A percentile compares a stretch with the other conserved stretches of the same genome.
Evolutionary conservation across 1,284 basidiomycete genomes (phyloP).

Genomic region (Pholiota adiposa): DNA sequence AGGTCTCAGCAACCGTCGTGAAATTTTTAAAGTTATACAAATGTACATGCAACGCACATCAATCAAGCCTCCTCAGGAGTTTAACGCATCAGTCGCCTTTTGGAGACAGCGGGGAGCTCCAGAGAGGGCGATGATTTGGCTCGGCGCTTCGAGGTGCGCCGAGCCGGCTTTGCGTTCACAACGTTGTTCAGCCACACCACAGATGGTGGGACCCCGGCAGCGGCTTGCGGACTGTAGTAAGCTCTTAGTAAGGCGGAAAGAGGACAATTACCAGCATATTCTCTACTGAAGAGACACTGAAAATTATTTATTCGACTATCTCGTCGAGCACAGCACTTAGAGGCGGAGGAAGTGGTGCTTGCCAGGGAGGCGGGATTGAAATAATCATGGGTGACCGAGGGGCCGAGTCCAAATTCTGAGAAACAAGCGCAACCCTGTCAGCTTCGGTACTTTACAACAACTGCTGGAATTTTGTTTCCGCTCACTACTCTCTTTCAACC

Average conservation of each 20-base stretch:
- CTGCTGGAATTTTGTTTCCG: background rate
- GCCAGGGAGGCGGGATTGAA: background rate
- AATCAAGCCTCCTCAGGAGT: background rate
- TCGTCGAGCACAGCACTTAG: background rate
- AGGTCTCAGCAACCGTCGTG: background rate
- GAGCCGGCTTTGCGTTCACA: background rate
- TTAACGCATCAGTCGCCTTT: background rate
- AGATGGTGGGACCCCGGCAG: background rate
- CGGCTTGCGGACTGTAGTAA: background rate
- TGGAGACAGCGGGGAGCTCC: background rate
- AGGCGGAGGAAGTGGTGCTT: background rate
- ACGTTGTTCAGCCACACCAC: background rate
- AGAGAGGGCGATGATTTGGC: background rate
- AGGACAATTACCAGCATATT: background rate
- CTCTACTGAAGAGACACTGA: background rate
- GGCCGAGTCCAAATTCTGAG: background rate
- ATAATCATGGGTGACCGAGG: background rate
- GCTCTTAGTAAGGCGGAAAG: background rate
- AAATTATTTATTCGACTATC: background rate
- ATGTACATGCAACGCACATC: background rate
- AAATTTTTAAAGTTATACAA: background rate
- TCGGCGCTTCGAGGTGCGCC: background rate
- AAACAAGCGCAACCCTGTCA: background rate
- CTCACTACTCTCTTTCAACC: slow-evolving; percentile 4
- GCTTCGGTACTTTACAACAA: background rate